Conservation (phyloP, 2,329 filamentous ascomycete genomes). For the Cryoendolithus antarcticus region DNA sequence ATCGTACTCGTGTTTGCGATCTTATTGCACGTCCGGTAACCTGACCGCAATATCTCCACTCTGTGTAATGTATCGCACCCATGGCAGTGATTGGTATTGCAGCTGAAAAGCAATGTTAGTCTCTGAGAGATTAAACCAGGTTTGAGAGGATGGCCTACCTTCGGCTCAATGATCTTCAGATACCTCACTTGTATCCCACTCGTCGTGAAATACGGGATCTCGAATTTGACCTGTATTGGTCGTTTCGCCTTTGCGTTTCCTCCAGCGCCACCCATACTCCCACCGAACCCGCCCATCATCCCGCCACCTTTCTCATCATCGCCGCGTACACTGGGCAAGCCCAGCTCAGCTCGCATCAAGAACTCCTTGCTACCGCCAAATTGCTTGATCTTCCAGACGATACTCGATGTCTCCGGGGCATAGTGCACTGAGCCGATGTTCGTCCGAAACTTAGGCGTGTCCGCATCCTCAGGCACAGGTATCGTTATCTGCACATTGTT, state of each 20-base stretch:
- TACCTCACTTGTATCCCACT: slow-evolving; percentile 97
- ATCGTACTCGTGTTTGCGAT: background rate
- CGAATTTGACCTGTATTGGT: slow-evolving; percentile 97
- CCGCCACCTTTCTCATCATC: slow-evolving; percentile 92
- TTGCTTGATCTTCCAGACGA: slow-evolving; percentile 99
- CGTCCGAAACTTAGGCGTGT: slow-evolving; percentile 88
- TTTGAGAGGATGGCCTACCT: too few relatives aligned
- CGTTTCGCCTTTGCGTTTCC: slow-evolving; percentile 89
- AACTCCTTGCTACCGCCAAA: slow-evolving; percentile 98
- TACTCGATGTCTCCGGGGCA: slow-evolving; percentile 90
- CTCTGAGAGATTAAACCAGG: too few relatives aligned
- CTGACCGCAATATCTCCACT: slow-evolving; percentile 92
- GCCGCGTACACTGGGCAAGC: slow-evolving; percentile 82
- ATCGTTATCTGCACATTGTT: slow-evolving; percentile 99
- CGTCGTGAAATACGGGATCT: slow-evolving; percentile 99
- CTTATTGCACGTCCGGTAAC: slow-evolving; percentile 60
- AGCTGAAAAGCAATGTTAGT: too few relatives aligned
- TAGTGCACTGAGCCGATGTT: slow-evolving; percentile 98
- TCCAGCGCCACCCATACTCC: slow-evolving; percentile 88
- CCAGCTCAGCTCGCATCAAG: slow-evolving; percentile 92
- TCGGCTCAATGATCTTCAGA: slow-evolving; percentile 97
- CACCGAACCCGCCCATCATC: slow-evolving; percentile 95
- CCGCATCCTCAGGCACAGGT: slow-evolving; percentile 92
- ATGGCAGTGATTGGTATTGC: slow-evolving; percentile 94
- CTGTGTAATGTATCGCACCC: slow-evolving; percentile 98